These are phyloP conservation scores for Cenchrus fungigraminus DNA, from an alignment of 176 grass and related monocot species.

Conservation along the genomic window DNA sequence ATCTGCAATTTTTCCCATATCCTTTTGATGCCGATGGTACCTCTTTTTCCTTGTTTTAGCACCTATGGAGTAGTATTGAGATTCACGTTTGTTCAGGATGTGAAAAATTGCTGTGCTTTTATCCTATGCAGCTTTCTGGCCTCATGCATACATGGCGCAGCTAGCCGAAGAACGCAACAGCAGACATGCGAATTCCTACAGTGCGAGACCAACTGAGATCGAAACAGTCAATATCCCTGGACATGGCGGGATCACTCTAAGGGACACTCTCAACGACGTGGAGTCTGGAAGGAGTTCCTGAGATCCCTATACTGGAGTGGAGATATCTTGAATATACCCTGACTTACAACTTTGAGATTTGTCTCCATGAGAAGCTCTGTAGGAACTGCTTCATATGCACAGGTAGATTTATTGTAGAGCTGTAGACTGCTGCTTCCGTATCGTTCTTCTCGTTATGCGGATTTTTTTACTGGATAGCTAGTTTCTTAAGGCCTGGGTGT, in stretches of 20 bases:
- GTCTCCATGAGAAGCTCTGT: not conserved
- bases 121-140: slow-evolving; percentile 61
- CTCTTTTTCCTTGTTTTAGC: not conserved
- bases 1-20: slow-evolving; percentile 83
- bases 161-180: slow-evolving; percentile 48
- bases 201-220: slow-evolving; percentile 47
- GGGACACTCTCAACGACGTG: slow-evolving; percentile 58
- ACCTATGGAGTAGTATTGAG: not conserved
- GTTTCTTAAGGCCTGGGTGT: not conserved
- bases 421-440: not conserved
- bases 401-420: slow-evolving; percentile 30
- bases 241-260: slow-evolving; percentile 30
- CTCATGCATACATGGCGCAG: slow-evolving; percentile 67
- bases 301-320: not conserved
- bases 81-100: not conserved
- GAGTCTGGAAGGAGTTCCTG: slow-evolving; percentile 56
- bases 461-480: not conserved
- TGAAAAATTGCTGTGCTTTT: not conserved
- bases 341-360: not conserved
- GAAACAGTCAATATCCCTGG: slow-evolving; percentile 52
- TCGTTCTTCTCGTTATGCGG: not conserved
- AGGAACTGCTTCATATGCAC: slow-evolving; percentile 14
- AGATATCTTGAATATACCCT: not conserved
- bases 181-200: slow-evolving; percentile 48
- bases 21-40: slow-evolving; percentile 73